phyloP scores from a whole-genome alignment of 208 protist genomes.

The Crithidia expoeki region DNA sequence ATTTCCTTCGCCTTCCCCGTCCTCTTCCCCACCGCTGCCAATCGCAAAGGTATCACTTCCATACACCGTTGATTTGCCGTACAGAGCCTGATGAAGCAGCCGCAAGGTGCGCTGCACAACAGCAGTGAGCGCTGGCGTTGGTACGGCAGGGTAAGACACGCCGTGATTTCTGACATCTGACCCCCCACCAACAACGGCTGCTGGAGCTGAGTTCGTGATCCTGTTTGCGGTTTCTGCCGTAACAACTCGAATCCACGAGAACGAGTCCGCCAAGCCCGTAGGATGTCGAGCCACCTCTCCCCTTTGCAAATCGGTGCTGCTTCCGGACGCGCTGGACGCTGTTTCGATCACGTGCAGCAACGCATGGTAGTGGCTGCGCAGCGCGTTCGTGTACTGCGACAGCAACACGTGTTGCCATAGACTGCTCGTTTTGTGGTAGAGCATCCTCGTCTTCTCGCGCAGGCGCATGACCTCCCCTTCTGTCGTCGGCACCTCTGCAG shows the following conservation, averaged over 20 bases:
- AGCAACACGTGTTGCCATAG: conserved; percentile 28
- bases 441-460: neutral
- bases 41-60: neutral
- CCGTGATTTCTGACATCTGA: neutral
- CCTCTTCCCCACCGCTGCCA: neutral
- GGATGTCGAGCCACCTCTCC: neutral
- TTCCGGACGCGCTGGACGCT: neutral
- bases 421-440: conserved; percentile 8
- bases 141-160: conserved; percentile 20
- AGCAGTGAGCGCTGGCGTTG: conserved; percentile 17
- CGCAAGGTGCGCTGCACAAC: conserved; percentile 14
- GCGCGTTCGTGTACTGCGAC: neutral
- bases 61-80: conserved; percentile 12
- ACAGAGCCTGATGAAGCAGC: conserved; percentile 26
- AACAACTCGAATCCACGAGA: conserved; percentile 15
- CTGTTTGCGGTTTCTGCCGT: neutral
- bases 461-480: neutral
- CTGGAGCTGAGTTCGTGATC: neutral
- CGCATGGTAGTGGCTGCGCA: conserved; percentile 7
- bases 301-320: neutral
- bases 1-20: neutral
- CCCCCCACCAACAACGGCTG: neutral
- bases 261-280: neutral
- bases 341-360: neutral
- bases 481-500: neutral